Conservation (phyloP, 331 rosid genomes). For the Quercus lobata region DNA sequence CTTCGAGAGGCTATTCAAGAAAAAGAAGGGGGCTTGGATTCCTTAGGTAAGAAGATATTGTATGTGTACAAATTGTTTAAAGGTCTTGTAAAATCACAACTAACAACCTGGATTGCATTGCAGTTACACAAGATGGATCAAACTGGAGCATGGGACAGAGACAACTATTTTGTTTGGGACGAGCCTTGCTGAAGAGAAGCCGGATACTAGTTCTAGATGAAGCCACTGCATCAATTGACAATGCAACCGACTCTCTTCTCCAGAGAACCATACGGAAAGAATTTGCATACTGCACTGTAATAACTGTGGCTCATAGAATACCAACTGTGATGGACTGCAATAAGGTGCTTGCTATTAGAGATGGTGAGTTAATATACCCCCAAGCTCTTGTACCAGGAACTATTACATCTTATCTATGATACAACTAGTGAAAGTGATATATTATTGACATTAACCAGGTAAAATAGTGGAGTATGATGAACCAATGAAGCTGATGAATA, state of each 20-base stretch:
- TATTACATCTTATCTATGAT: neutral
- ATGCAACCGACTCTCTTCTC: neutral
- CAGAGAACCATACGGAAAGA: conserved; percentile 7
- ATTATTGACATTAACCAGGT: neutral
- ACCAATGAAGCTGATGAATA: neutral
- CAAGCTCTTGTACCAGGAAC: neutral
- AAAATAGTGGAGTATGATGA: neutral
- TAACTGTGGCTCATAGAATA: neutral
- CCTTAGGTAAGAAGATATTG: conserved; percentile 16
- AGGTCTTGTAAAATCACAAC: neutral
- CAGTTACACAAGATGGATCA: conserved; percentile 29
- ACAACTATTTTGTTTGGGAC: conserved; percentile 29
- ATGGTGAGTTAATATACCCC: neutral
- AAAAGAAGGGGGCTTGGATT: conserved; percentile 17
- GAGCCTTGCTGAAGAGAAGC: conserved; percentile 16
- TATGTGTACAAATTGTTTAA: neutral
- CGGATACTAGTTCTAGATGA: neutral
- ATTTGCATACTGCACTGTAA: neutral
- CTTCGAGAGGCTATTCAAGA: conserved; percentile 13
- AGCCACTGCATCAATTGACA: conserved; percentile 7
- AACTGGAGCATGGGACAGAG: conserved; percentile 37
- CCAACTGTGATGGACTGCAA: conserved; percentile 4
- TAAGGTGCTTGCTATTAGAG: neutral
- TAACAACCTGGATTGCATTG: conserved; percentile 1
- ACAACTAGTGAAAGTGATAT: neutral